A percentile compares a stretch with the other conserved stretches of the same genome.
Evolutionary conservation across 495 filamentous ascomycete genomes (phyloP).

Genomic region (Zalerion maritima): DNA sequence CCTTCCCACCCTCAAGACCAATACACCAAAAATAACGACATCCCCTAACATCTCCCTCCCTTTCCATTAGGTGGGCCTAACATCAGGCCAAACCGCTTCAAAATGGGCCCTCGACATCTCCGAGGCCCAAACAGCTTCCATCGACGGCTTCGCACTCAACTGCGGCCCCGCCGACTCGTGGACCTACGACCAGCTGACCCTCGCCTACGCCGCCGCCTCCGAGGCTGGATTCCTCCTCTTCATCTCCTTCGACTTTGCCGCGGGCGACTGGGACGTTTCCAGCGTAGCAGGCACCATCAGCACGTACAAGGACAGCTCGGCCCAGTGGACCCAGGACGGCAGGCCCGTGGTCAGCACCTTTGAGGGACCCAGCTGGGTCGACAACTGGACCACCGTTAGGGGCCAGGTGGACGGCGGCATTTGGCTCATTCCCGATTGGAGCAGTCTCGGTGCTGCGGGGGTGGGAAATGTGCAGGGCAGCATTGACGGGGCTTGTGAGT

Average conservation of each 20-base stretch:
- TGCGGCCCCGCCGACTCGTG: constrained; percentile 39
- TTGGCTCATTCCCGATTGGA: constrained; percentile 52
- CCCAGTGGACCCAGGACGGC: constrained; percentile 41
- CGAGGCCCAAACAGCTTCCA: constrained; percentile 43
- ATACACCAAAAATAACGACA: neutral
- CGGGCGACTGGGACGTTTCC: constrained; percentile 36
- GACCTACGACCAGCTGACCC: constrained; percentile 31
- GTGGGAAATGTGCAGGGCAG: constrained; percentile 27
- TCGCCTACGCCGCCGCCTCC: constrained; percentile 43
- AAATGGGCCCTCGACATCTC: constrained; percentile 48
- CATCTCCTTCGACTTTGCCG: constrained; percentile 52
- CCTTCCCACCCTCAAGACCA: no score
- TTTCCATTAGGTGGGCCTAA: constrained; percentile 22
- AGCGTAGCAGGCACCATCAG: constrained; percentile 46
- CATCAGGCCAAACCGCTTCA: constrained; percentile 22
- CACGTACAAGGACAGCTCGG: constrained; percentile 29
- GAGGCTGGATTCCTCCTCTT: constrained; percentile 44
- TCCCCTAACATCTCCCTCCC: constrained; percentile 3
- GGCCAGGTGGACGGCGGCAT: constrained; percentile 28
- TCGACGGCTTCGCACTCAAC: constrained; percentile 64
- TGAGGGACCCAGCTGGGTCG: constrained; percentile 41
- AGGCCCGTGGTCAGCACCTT: constrained; percentile 60
- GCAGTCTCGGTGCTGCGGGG: constrained; percentile 38
- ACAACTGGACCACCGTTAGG: constrained; percentile 45
- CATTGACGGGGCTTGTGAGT: constrained; percentile 44